Evolutionary conservation across 75 land plant genomes (phyloP).

Genomic region (Cryptomeria japonica): DNA sequence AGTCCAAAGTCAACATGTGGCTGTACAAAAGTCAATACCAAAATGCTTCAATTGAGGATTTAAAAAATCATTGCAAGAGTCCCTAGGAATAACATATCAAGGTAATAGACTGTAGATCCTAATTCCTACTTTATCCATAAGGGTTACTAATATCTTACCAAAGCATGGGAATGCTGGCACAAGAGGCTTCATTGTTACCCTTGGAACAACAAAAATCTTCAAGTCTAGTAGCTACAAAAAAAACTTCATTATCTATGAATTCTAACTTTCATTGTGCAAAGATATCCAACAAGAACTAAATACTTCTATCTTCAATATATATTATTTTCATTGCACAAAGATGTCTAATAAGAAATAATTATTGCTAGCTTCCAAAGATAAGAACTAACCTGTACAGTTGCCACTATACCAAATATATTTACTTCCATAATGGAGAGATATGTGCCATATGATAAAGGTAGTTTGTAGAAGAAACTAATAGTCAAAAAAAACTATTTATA

Average conservation of each 20-base stretch:
- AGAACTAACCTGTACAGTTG: slow-evolving; percentile 69
- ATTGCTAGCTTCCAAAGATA: background rate
- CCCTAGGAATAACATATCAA: background rate
- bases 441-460: too few relatives aligned
- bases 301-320: too few relatives aligned
- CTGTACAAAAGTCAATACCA: slow-evolving; percentile 32
- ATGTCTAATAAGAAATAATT: background rate
- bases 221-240: slow-evolving; percentile 69
- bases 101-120: background rate
- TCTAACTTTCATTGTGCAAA: background rate
- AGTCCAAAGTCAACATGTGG: slow-evolving; percentile 92
- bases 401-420: slow-evolving; percentile 50
- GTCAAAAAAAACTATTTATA: too few relatives aligned
- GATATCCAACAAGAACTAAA: background rate
- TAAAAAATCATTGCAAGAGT: slow-evolving; percentile 1
- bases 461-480: too few relatives aligned
- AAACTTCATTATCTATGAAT: background rate
- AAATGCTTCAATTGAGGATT: background rate
- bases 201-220: slow-evolving; percentile 60
- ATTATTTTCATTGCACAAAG: background rate
- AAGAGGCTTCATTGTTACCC: slow-evolving; percentile 72
- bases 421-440: slow-evolving; percentile 58
- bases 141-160: slow-evolving; percentile 50
- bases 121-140: slow-evolving; percentile 73
- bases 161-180: slow-evolving; percentile 87